A percentile compares a stretch with the other conserved stretches of the same genome.
Conservation (phyloP, 371 early-diverging fungal genomes). For the Actinomucor elegans region DNA sequence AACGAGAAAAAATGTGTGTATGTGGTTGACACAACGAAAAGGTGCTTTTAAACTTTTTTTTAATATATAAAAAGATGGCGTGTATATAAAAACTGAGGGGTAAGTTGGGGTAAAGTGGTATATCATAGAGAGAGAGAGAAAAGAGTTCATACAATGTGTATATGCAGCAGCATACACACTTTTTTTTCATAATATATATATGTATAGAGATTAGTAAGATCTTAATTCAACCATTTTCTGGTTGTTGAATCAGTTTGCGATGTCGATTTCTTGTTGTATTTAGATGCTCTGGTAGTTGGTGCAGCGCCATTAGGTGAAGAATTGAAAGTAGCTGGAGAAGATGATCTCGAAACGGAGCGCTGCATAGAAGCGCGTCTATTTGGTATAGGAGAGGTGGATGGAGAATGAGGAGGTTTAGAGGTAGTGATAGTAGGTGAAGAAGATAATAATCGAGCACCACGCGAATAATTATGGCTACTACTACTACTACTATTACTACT, state of each 20-base stretch:
- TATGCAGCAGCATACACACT: too few species aligned
- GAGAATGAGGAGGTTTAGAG: constrained; percentile 1
- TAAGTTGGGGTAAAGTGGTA: not conserved
- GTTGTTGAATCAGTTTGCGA: not conserved
- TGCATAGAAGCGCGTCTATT: constrained; percentile 17
- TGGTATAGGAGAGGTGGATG: constrained; percentile 21
- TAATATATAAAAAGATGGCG: too few species aligned
- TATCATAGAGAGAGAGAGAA: not conserved
- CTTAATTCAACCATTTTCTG: constrained; percentile 20
- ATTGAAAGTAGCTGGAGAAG: not conserved
- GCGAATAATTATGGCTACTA: too few species aligned
- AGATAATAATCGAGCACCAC: not conserved
- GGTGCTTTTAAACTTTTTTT: too few species aligned
- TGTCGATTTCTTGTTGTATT: not conserved
- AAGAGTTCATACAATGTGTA: constrained; percentile 3
- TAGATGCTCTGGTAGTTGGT: constrained; percentile 1
- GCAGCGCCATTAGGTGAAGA: not conserved
- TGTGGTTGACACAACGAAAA: too few species aligned
- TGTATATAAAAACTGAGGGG: too few species aligned
- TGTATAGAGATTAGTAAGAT: not conserved
- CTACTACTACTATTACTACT: too few species aligned
- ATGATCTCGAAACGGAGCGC: constrained; percentile 14
- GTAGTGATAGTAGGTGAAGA: constrained; percentile 1
- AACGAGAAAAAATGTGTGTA: too few species aligned
- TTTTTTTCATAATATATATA: not conserved